Evolutionary conservation across 2,329 filamentous ascomycete genomes (phyloP).

Genomic region (Colletotrichum zoysiae): DNA sequence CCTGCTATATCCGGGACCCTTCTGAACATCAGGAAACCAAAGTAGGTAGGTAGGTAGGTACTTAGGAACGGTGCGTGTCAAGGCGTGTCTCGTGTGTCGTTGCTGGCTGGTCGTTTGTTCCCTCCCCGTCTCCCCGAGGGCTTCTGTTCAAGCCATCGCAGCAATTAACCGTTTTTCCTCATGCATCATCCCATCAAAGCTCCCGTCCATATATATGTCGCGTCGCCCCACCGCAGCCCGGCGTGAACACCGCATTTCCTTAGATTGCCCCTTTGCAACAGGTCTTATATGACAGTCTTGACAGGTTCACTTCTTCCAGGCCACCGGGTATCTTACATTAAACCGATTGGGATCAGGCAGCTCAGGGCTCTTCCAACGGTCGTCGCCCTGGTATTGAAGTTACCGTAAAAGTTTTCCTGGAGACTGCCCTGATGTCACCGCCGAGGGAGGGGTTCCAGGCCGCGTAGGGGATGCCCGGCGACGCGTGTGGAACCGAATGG

Average conservation of each 20-base stretch:
- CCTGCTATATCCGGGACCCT: constrained; percentile 25
- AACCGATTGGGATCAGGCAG: constrained; percentile 16
- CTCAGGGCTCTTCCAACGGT: constrained; percentile 1
- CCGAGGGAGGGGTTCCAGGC: background rate
- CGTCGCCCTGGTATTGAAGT: background rate
- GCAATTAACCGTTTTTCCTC: constrained; percentile 8
- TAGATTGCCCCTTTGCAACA: constrained; percentile 12
- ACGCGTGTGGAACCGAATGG: background rate
- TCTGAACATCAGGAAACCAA: constrained; percentile 20
- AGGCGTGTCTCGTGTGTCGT: constrained; percentile 38
- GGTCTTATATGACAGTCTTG: constrained; percentile 24
- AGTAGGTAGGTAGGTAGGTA: constrained; percentile 22
- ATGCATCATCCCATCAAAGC: constrained; percentile 32
- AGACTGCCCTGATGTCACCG: constrained; percentile 2
- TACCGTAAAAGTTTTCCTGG: background rate
- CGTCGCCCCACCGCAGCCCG: constrained; percentile 4
- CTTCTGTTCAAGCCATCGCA: constrained; percentile 14
- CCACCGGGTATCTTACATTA: constrained; percentile 34
- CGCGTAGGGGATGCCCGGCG: background rate
- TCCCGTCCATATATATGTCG: constrained; percentile 17
- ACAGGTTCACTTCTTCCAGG: constrained; percentile 18
- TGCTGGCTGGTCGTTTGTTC: constrained; percentile 15
- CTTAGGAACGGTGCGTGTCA: constrained; percentile 28
- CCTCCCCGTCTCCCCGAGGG: background rate
- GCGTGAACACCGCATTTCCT: constrained; percentile 13